Conservation (phyloP, 179 eudicot species). For the Patellifolia procumbens region DNA sequence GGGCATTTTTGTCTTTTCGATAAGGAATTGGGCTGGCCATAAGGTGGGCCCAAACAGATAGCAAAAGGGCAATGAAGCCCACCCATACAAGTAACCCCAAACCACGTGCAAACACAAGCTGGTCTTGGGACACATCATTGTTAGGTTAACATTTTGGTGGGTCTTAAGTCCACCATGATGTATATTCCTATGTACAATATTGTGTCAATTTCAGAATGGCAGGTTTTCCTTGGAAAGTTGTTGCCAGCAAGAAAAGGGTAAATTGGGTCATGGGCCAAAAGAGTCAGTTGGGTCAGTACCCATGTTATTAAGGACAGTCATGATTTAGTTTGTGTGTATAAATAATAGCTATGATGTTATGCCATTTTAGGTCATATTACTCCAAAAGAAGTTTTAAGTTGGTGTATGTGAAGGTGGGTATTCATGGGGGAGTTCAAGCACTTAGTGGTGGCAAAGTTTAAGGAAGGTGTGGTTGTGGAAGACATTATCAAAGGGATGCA, state of each 20-base stretch:
- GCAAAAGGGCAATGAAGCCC: too few species aligned
- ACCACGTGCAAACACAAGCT: conserved; percentile 26
- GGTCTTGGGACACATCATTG: conserved; percentile 16
- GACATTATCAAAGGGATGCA: conserved; percentile 74
- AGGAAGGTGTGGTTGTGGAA: conserved; percentile 63
- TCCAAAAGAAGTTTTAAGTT: background rate
- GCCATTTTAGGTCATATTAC: background rate
- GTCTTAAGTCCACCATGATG: conserved; percentile 3
- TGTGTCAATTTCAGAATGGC: background rate
- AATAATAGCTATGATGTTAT: conserved; percentile 9
- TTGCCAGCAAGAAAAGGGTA: conserved; percentile 10
- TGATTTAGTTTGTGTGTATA: conserved; percentile 21
- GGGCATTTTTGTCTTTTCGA: too few species aligned
- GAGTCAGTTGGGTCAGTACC: conserved; percentile 15
- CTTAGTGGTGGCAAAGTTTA: conserved; percentile 84
- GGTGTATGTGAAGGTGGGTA: background rate
- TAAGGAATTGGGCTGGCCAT: too few species aligned
- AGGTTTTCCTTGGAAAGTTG: conserved; percentile 7
- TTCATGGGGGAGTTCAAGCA: conserved; percentile 71
- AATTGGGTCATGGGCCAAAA: conserved; percentile 24
- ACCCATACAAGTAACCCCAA: conserved; percentile 25
- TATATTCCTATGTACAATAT: conserved; percentile 8
- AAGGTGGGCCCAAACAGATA: too few species aligned
- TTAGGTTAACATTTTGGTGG: conserved; percentile 8
- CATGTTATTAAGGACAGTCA: conserved; percentile 14